A percentile compares a stretch with the other conserved stretches of the same genome.
Conservation (phyloP, 1,284 basidiomycete species). For the Coriolopsis trogii region DNA sequence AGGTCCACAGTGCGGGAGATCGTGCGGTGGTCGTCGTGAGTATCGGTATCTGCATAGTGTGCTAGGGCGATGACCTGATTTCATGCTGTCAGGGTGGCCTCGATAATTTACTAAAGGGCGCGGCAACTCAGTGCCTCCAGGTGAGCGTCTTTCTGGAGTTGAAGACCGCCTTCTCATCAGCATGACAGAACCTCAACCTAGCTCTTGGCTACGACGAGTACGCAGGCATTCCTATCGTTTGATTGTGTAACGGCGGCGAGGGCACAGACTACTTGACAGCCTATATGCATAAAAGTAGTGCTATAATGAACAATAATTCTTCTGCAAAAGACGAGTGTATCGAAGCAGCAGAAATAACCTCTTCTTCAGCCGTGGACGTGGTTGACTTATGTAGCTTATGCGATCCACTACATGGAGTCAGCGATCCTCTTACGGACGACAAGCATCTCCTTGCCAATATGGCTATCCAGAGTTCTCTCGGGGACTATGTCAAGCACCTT, state of each 20-base stretch:
- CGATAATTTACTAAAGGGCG: slow-evolving; percentile 97
- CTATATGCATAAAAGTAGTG: too few species aligned
- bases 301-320: too few species aligned
- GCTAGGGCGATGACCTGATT: neutral
- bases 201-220: slow-evolving; percentile 93
- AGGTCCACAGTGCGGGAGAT: slow-evolving; percentile 88
- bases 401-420: too few species aligned
- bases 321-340: too few species aligned
- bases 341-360: too few species aligned
- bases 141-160: slow-evolving; percentile 44
- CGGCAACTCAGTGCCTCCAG: slow-evolving; percentile 96
- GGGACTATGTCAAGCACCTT: slow-evolving; percentile 58
- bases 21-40: slow-evolving; percentile 89
- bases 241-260: too few species aligned
- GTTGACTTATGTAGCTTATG: too few species aligned
- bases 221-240: slow-evolving; percentile 69
- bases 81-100: slow-evolving; percentile 73
- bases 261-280: too few species aligned
- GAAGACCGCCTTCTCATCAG: neutral
- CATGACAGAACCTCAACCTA: slow-evolving; percentile 87
- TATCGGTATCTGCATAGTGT: slow-evolving; percentile 26
- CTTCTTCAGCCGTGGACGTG: too few species aligned
- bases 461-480: slow-evolving; percentile 37
- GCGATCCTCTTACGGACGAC: slow-evolving; percentile 58
- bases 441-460: slow-evolving; percentile 49